Evolutionary conservation across 2,329 filamentous ascomycete genomes (phyloP).

Genomic region (Stachybotrys chlorohalonatus): DNA sequence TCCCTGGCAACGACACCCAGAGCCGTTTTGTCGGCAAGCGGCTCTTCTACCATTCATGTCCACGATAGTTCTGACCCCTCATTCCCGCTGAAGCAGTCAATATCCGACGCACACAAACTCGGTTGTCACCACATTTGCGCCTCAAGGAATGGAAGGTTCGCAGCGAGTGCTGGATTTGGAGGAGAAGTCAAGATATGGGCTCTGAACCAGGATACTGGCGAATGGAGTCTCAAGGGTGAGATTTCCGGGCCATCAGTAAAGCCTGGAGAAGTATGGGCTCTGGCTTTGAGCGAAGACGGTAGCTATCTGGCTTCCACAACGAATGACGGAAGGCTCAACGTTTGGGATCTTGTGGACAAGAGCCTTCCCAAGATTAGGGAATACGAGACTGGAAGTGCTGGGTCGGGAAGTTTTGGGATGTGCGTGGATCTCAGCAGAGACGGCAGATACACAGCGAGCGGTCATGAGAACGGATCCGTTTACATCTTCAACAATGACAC

Average conservation of each 20-base stretch:
- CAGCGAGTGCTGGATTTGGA: conserved; percentile 80
- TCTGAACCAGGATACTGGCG: conserved; percentile 44
- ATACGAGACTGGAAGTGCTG: conserved; percentile 66
- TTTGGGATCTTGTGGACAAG: conserved; percentile 64
- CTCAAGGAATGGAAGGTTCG: conserved; percentile 57
- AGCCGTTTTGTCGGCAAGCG: conserved; percentile 73
- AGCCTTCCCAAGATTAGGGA: conserved; percentile 59
- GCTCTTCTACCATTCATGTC: conserved; percentile 72
- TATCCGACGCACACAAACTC: conserved; percentile 72
- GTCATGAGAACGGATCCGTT: conserved; percentile 83
- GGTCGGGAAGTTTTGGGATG: conserved; percentile 81
- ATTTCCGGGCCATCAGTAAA: conserved; percentile 37
- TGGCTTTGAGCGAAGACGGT: conserved; percentile 77
- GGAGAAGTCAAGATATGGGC: conserved; percentile 83
- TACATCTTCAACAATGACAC: conserved; percentile 95
- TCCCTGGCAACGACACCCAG: conserved; percentile 67
- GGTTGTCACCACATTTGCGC: conserved; percentile 86
- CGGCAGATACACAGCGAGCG: conserved; percentile 79
- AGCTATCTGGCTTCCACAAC: conserved; percentile 79
- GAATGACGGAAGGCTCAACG: conserved; percentile 78
- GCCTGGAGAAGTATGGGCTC: conserved; percentile 74
- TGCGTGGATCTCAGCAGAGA: conserved; percentile 74
- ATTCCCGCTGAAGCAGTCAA: conserved; percentile 70
- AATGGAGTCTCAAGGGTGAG: conserved; percentile 37
- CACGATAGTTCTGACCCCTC: conserved; percentile 64